Conservation (phyloP, 495 filamentous ascomycete genomes). For the Neurospora sp. region DNA sequence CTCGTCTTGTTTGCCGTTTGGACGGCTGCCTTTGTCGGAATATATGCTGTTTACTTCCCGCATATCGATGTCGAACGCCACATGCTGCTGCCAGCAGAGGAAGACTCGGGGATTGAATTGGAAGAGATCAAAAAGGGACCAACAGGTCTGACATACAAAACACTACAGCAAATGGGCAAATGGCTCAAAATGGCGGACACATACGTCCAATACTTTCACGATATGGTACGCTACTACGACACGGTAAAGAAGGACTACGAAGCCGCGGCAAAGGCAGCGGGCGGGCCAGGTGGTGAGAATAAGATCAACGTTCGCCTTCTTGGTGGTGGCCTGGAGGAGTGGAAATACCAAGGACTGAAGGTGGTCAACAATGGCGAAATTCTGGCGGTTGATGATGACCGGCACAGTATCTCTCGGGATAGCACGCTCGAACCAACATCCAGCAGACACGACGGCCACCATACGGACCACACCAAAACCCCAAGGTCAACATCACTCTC, state of each 20-base stretch:
- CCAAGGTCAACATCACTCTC: conserved; percentile 24
- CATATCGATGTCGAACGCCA: conserved; percentile 65
- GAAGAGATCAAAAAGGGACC: conserved; percentile 24
- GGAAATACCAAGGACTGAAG: conserved; percentile 34
- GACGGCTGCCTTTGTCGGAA: conserved; percentile 60
- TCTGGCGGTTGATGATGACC: conserved; percentile 20
- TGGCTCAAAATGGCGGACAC: conserved; percentile 61
- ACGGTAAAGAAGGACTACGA: conserved; percentile 52
- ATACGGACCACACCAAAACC: conserved; percentile 14
- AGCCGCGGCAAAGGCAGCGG: conserved; percentile 1
- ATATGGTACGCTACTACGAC: conserved; percentile 58
- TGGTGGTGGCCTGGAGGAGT: conserved; percentile 64
- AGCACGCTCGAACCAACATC: conserved; percentile 20
- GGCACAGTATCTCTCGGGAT: conserved; percentile 21
- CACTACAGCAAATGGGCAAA: conserved; percentile 48
- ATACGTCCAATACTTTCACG: conserved; percentile 57
- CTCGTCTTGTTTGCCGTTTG: conserved; percentile 74
- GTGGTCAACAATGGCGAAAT: conserved; percentile 35
- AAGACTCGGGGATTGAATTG: conserved; percentile 9
- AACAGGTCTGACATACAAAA: conserved; percentile 29
- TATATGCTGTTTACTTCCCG: conserved; percentile 67
- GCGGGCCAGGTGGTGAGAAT: neutral
- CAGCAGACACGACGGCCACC: conserved; percentile 14
- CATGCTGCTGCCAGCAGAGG: conserved; percentile 33
- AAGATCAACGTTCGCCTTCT: conserved; percentile 36